Conservation (phyloP, 805 yeast species). For the Barnettozyma vustinii region DNA sequence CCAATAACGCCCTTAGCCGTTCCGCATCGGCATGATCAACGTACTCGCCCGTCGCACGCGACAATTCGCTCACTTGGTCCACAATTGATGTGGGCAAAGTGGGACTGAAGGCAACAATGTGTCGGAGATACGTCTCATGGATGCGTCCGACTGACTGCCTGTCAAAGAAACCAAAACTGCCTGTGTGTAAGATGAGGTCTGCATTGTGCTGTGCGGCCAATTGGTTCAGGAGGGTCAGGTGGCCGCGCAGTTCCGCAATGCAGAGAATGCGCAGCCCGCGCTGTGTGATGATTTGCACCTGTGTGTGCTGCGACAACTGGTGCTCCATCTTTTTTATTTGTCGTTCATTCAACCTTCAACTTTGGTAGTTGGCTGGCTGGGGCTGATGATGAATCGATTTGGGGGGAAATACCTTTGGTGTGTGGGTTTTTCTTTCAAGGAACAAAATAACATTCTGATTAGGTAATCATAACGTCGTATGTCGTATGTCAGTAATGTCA, state of each 20-base stretch:
- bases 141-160: conserved; percentile 46
- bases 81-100: conserved; percentile 44
- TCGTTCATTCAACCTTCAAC: not conserved
- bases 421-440: no score
- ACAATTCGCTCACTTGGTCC: conserved; percentile 46
- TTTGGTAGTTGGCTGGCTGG: no score
- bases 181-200: conserved; percentile 57
- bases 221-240: conserved; percentile 42
- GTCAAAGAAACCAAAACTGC: conserved; percentile 78
- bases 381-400: no score
- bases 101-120: conserved; percentile 63
- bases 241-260: conserved; percentile 54
- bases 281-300: conserved; percentile 13
- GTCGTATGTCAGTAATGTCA: no score
- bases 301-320: not conserved
- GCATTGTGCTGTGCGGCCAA: conserved; percentile 45
- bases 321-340: not conserved
- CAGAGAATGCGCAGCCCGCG: conserved; percentile 37
- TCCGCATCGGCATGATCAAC: conserved; percentile 32
- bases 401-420: no score
- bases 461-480: no score
- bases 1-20: conserved; percentile 29
- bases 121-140: conserved; percentile 54
- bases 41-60: conserved; percentile 38
- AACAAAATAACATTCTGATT: no score